These are phyloP conservation scores for Phytophthora melonis DNA, from an alignment of 352 stramenopile genomes.

Conservation along the genomic window DNA sequence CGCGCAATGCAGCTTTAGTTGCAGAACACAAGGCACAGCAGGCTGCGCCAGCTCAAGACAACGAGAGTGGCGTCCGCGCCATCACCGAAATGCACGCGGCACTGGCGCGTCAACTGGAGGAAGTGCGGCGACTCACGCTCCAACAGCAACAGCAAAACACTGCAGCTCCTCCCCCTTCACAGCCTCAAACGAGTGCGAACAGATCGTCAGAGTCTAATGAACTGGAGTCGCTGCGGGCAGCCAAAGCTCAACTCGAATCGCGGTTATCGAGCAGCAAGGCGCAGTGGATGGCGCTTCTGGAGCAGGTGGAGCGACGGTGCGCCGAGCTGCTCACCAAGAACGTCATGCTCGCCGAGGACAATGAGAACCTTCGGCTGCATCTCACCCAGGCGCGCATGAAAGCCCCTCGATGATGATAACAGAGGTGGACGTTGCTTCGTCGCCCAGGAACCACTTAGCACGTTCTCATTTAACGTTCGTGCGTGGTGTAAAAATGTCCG, in stretches of 20 bases:
- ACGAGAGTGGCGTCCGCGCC: slow-evolving; percentile 14
- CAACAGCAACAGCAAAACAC: slow-evolving; percentile 21
- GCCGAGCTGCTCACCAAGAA: slow-evolving; percentile 75
- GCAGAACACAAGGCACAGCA: slow-evolving; percentile 9
- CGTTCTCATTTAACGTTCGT: background rate
- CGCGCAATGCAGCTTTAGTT: slow-evolving; percentile 15
- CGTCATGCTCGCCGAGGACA: slow-evolving; percentile 77
- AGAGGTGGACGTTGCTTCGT: too few relatives aligned
- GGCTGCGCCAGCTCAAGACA: slow-evolving; percentile 1
- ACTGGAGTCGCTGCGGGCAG: slow-evolving; percentile 29
- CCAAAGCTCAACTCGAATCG: slow-evolving; percentile 50
- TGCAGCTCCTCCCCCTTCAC: slow-evolving; percentile 1
- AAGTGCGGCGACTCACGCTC: slow-evolving; percentile 47
- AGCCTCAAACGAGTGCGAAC: background rate
- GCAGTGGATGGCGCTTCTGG: slow-evolving; percentile 54
- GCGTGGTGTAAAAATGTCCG: background rate
- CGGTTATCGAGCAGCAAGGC: slow-evolving; percentile 44
- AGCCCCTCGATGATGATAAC: background rate
- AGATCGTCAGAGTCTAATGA: slow-evolving; percentile 5
- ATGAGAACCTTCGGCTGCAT: slow-evolving; percentile 52
- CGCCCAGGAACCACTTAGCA: background rate
- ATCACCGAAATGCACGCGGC: slow-evolving; percentile 55
- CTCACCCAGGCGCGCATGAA: slow-evolving; percentile 33
- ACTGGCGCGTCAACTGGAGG: slow-evolving; percentile 52
- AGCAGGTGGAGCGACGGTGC: slow-evolving; percentile 67